phyloP scores from a whole-genome alignment of 257 asterid genomes.

The Solanum sejunctum region DNA sequence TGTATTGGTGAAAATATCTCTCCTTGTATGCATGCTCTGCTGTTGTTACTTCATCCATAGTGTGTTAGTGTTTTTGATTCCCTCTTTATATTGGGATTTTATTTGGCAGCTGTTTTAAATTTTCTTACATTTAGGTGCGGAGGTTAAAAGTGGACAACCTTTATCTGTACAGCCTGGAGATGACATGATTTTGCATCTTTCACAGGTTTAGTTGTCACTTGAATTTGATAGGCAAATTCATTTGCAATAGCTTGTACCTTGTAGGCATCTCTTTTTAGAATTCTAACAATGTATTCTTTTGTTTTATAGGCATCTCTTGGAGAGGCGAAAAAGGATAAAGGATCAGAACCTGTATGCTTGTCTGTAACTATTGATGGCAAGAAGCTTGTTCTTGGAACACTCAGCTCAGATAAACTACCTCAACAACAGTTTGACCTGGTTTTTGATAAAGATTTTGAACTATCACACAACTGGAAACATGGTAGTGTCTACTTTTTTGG shows the following conservation, averaged over 20 bases:
- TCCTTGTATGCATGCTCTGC: not conserved
- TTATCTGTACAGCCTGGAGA: not conserved
- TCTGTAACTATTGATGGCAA: constrained; percentile 1
- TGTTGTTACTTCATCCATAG: not conserved
- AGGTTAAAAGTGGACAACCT: constrained; percentile 6
- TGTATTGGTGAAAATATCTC: not conserved
- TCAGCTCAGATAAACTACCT: constrained; percentile 3
- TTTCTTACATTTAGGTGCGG: not conserved
- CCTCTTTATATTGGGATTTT: not conserved
- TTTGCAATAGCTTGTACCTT: not conserved
- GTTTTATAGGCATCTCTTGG: constrained; percentile 5
- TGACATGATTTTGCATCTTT: constrained; percentile 1
- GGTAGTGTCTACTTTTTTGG: constrained; percentile 12
- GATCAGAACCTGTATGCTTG: constrained; percentile 9
- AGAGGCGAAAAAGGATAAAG: constrained; percentile 1
- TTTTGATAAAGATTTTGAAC: constrained; percentile 8
- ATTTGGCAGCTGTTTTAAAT: not conserved
- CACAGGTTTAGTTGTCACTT: constrained; percentile 1
- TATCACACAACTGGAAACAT: constrained; percentile 12
- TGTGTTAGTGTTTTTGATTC: not conserved
- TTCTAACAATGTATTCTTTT: not conserved
- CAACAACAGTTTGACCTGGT: constrained; percentile 9
- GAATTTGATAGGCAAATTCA: not conserved
- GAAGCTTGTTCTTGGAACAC: constrained; percentile 11
- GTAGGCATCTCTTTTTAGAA: not conserved